phyloP scores from a whole-genome alignment of 108 stramenopile genomes.

The Discostella pseudostelligera region DNA sequence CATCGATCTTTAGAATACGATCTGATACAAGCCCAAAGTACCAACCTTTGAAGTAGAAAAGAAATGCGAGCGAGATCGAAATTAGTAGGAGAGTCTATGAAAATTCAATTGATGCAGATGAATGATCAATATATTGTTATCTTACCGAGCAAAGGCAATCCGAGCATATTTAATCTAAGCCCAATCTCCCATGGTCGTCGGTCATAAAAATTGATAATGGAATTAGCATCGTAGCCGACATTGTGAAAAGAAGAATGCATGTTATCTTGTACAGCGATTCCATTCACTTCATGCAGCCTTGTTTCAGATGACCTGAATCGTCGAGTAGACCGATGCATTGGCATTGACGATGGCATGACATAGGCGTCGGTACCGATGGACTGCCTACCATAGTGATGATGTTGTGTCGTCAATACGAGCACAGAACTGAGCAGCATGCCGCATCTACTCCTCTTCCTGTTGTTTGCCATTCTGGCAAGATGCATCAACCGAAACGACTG shows the following conservation, averaged over 20 bases:
- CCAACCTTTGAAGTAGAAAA: constrained; percentile 47
- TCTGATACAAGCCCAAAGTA: constrained; percentile 73
- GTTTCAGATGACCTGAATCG: neutral
- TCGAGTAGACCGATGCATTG: neutral
- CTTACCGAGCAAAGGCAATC: constrained; percentile 65
- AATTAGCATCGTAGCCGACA: constrained; percentile 73
- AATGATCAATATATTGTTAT: too few species aligned
- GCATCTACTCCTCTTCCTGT: constrained; percentile 16
- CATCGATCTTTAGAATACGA: constrained; percentile 50
- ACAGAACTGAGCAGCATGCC: constrained; percentile 14
- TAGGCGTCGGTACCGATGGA: constrained; percentile 11
- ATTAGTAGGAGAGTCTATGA: neutral
- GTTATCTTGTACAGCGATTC: constrained; percentile 11
- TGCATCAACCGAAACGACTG: neutral
- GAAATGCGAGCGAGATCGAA: neutral
- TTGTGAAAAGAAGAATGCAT: constrained; percentile 30
- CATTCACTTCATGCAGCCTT: constrained; percentile 16
- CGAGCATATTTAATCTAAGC: constrained; percentile 71
- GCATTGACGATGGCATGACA: neutral
- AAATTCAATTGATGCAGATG: constrained; percentile 2
- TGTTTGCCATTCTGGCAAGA: neutral
- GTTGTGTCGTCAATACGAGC: neutral
- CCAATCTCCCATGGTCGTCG: constrained; percentile 70
- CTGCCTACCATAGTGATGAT: neutral
- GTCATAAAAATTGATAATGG: constrained; percentile 70